These are phyloP conservation scores for Teratosphaeria gauchensis DNA, from an alignment of 2,329 filamentous ascomycete genomes.

Conservation along the genomic window DNA sequence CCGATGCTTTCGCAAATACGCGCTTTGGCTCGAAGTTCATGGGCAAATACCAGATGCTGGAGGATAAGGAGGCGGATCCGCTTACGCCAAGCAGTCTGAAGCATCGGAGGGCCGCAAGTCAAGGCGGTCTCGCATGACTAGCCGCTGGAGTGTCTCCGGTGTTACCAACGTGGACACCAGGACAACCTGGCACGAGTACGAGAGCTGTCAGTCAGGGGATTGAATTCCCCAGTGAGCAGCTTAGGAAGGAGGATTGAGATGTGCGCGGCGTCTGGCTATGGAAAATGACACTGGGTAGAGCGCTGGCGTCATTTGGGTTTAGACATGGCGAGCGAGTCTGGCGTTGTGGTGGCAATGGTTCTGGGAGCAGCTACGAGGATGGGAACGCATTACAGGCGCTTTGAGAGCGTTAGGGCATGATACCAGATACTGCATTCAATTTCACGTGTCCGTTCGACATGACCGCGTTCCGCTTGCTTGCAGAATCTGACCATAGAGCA, in stretches of 20 bases:
- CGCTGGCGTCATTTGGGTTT: not conserved
- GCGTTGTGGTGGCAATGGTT: not conserved
- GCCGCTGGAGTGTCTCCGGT: not conserved
- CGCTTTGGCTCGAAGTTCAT: conserved; percentile 9
- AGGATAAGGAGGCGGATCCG: conserved; percentile 11
- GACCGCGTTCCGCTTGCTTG: not conserved
- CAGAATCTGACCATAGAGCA: too few species aligned
- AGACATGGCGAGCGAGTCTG: not conserved
- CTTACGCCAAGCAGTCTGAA: conserved; percentile 2
- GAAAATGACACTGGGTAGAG: not conserved
- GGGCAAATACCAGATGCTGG: conserved; percentile 11
- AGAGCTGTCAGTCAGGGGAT: not conserved
- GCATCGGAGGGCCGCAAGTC: not conserved
- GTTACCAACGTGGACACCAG: not conserved
- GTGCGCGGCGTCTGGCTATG: not conserved
- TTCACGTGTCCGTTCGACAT: not conserved
- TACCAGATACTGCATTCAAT: not conserved
- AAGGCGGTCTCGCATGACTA: not conserved
- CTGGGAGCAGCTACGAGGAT: not conserved
- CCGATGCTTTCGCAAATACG: conserved; percentile 1
- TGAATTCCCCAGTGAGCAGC: not conserved
- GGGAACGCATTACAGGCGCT: not conserved
- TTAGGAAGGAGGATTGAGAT: not conserved
- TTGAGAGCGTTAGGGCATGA: not conserved
- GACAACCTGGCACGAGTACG: not conserved